These are phyloP conservation scores for Aspergillus ostianus DNA, from an alignment of 495 filamentous ascomycete genomes.

Conservation along the genomic window DNA sequence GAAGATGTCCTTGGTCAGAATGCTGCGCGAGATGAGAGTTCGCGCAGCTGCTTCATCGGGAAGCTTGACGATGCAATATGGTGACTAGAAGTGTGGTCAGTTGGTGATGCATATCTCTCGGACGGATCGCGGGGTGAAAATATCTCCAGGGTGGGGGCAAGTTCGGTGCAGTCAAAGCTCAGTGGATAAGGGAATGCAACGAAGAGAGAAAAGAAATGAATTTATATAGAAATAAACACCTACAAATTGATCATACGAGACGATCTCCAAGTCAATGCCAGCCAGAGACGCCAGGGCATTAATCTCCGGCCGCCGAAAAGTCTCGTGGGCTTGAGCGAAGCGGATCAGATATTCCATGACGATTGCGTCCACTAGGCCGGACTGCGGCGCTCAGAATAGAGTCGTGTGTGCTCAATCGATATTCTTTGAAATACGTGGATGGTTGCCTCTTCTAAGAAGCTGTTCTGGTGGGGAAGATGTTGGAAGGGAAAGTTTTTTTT, in stretches of 20 bases:
- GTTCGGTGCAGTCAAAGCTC: background rate
- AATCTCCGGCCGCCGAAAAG: constrained; percentile 85
- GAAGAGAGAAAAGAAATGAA: constrained; percentile 3
- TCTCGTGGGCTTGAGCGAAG: constrained; percentile 86
- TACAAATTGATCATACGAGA: constrained; percentile 73
- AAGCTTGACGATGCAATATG: constrained; percentile 78
- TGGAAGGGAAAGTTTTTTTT: constrained; percentile 6
- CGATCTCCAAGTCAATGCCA: constrained; percentile 64
- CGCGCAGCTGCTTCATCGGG: constrained; percentile 62
- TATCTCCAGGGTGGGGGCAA: background rate
- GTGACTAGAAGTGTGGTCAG: constrained; percentile 58
- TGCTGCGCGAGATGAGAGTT: constrained; percentile 66
- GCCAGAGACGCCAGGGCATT: constrained; percentile 72
- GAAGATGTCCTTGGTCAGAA: constrained; percentile 77
- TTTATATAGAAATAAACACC: constrained; percentile 15
- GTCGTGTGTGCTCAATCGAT: background rate
- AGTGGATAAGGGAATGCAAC: background rate
- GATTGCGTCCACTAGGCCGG: background rate
- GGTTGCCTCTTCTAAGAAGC: background rate
- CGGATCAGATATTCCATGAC: constrained; percentile 81
- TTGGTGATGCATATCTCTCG: constrained; percentile 3
- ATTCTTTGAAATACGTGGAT: background rate
- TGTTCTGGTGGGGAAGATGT: background rate
- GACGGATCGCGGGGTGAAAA: constrained; percentile 9
- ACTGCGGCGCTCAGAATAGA: background rate